Base-by-base conservation (phyloP, 495 filamentous ascomycete genomes). In the Clohesyomyces aquaticus region DNA sequence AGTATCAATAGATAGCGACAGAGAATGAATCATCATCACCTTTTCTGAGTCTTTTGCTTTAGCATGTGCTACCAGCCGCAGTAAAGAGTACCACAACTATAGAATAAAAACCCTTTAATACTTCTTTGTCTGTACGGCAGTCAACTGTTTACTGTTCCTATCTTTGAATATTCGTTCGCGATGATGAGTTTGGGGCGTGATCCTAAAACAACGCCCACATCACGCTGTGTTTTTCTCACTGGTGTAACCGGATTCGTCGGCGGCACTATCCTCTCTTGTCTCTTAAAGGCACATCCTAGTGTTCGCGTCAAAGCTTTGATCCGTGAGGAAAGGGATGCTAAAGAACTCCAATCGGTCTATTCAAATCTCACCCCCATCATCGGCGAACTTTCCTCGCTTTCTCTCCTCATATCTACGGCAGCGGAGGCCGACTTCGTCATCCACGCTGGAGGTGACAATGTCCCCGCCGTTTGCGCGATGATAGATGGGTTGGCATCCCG, bases 361-460 rank as follows among this genome's bases (percentile, higher is more conserved):
- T 57, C 61, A 64, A 64, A 64, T 58, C 61, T 64, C 61, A 55
- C 28, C 50, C 61, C 61, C 61, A 64, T 64, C 61, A 64, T 64
- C 61, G 61, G 61, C 53, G 61, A 55, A 42, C 61, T 64, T 54
- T 54, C 59, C 50, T 61, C 59, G 47, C 59, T 61, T 61, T 61
- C 59, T 61, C 63, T 66, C 57, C 63, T 66, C 55, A 62, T 27
- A 61, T 61, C 48, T 51, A 66, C 63, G 22, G 63, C 63, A 56
- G 56, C 58, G 48, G 57, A 55, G 38, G 63, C 51, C 63, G 63
- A 61, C 63, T 66, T 66, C 63, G 63, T 66, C 56, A 66, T 66
- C 48, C 58, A 66, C 49, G 49, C 58, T 42, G 57, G 55, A 53
- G 57, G 57, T 49, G 63, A 66, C 55, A 56, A 62, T 59, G 49